Evolutionary conservation across 148 eudicot species (phyloP).

Genomic region (Spergularia bocconei): DNA sequence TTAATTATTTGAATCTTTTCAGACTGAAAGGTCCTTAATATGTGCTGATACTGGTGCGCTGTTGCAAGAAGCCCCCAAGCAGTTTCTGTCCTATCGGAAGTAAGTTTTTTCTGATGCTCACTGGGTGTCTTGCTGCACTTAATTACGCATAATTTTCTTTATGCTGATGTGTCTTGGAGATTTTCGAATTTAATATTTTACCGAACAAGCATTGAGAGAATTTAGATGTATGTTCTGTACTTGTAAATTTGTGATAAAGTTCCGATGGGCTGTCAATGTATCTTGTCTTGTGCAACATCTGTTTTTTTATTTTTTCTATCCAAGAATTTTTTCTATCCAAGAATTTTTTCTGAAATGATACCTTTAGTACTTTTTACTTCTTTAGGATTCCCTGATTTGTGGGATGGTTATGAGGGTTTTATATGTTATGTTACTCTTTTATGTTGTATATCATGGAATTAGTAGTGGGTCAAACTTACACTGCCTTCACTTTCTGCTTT

Average conservation of each 20-base stretch:
- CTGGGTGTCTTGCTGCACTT: neutral
- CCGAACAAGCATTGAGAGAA: neutral
- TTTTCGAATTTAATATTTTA: neutral
- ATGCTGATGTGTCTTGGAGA: neutral
- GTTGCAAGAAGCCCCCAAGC: constrained; percentile 68
- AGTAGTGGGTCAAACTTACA: neutral
- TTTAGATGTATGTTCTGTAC: neutral
- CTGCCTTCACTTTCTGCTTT: too few relatives aligned
- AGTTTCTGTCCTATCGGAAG: constrained; percentile 72
- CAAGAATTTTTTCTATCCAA: too few relatives aligned
- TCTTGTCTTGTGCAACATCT: neutral
- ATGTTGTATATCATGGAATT: neutral
- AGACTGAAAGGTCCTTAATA: constrained; percentile 85
- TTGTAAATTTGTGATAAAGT: neutral
- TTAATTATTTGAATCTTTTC: constrained; percentile 25
- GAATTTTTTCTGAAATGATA: too few relatives aligned
- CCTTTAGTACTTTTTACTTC: too few relatives aligned
- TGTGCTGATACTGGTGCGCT: constrained; percentile 94
- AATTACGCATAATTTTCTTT: neutral
- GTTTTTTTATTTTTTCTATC: too few relatives aligned
- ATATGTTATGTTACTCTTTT: neutral
- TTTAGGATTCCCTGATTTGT: too few relatives aligned
- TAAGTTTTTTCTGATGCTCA: constrained; percentile 28
- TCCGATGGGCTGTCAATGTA: neutral
- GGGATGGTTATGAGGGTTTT: neutral